Percentiles rank a stretch among this genome's conserved stretches.
phyloP scores from a whole-genome alignment of 116 monocot genomes.

The Zostera marina region DNA sequence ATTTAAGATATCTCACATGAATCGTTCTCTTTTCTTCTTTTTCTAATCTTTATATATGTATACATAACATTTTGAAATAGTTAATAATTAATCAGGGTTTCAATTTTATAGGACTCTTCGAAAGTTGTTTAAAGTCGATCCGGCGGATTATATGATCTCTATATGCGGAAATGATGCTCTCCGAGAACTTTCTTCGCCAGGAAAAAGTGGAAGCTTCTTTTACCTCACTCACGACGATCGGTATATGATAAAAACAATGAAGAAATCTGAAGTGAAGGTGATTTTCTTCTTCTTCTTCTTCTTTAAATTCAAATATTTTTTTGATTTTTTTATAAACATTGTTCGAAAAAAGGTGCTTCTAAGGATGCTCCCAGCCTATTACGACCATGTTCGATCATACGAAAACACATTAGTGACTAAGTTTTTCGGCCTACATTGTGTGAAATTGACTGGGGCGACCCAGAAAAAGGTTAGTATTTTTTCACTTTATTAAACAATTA shows the following conservation, averaged over 20 bases:
- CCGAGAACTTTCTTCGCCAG: slow-evolving; percentile 80
- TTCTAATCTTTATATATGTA: too few species aligned
- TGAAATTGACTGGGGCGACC: slow-evolving; percentile 56
- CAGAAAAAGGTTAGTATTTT: slow-evolving; percentile 84
- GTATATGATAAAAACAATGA: slow-evolving; percentile 92
- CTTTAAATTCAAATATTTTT: too few species aligned
- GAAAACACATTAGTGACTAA: slow-evolving; percentile 73
- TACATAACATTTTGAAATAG: too few species aligned
- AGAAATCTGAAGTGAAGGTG: slow-evolving; percentile 89
- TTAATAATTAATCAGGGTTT: too few species aligned
- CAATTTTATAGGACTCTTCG: slow-evolving; percentile 39
- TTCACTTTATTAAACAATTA: too few species aligned
- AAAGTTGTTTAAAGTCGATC: slow-evolving; percentile 57
- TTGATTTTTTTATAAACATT: too few species aligned
- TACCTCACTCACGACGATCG: slow-evolving; percentile 76
- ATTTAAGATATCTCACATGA: too few species aligned
- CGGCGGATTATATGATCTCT: slow-evolving; percentile 78
- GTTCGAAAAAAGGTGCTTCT: slow-evolving; percentile 62
- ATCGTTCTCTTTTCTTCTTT: too few species aligned
- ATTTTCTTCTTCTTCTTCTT: background rate
- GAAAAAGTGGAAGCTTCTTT: slow-evolving; percentile 90
- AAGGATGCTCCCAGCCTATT: slow-evolving; percentile 82
- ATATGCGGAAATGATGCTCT: slow-evolving; percentile 86
- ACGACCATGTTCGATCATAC: slow-evolving; percentile 57
- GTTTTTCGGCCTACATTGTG: slow-evolving; percentile 80